Evolutionary conservation across 2,329 filamentous ascomycete species (phyloP).

Genomic region (Aspergillus tubingensis): DNA sequence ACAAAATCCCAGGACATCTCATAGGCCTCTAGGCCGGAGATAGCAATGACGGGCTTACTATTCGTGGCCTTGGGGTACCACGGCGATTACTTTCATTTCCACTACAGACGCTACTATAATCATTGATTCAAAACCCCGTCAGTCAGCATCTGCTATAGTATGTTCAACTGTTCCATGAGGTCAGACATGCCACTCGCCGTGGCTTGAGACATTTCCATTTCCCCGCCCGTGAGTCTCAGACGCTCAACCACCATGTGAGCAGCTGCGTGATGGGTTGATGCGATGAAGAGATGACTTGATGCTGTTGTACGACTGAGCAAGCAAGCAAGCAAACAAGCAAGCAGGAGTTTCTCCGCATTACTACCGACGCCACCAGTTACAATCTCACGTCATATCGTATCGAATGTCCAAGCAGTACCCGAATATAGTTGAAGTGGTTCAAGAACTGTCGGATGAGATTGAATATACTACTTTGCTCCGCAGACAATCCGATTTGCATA

Average conservation of each 20-base stretch:
- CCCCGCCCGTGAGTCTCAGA: not conserved
- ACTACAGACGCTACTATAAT: no score
- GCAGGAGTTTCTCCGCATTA: not conserved
- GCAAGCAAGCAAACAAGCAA: not conserved
- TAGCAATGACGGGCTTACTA: no score
- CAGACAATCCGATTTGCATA: no score
- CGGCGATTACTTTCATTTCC: no score
- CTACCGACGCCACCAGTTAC: not conserved
- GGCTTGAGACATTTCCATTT: constrained; percentile 8
- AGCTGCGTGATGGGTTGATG: not conserved
- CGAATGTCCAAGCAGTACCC: not conserved
- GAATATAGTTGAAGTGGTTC: not conserved
- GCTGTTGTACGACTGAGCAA: not conserved
- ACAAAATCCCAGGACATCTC: no score
- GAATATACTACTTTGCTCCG: not conserved
- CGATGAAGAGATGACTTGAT: not conserved
- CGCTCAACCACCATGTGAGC: not conserved
- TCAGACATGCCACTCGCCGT: constrained; percentile 5
- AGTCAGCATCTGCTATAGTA: no score
- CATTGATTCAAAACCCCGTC: no score
- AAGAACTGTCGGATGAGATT: not conserved
- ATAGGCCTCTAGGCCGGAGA: no score
- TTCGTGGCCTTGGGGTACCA: no score
- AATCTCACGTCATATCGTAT: not conserved
- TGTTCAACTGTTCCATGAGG: no score